These are phyloP conservation scores for Emergomyces orientalis DNA, from an alignment of 2,329 filamentous ascomycete genomes.

Conservation along the genomic window DNA sequence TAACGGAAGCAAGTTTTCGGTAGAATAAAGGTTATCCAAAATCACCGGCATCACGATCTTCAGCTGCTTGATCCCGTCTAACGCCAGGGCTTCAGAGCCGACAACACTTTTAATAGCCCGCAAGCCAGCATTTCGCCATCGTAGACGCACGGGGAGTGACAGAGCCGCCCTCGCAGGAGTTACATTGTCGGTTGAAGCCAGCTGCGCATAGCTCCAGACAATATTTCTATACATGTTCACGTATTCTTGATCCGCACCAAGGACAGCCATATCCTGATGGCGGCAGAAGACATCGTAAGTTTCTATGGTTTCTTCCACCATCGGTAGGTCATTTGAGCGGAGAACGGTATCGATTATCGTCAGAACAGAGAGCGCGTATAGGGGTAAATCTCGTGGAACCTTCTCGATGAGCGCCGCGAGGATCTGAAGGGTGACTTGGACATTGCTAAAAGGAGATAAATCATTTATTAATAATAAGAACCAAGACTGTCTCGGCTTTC, in stretches of 20 bases:
- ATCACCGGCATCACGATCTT: constrained; percentile 73
- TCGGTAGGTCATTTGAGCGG: constrained; percentile 75
- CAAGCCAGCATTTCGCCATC: constrained; percentile 66
- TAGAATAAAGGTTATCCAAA: constrained; percentile 74
- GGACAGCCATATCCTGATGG: constrained; percentile 74
- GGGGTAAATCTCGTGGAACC: constrained; percentile 75
- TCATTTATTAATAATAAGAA: constrained; percentile 1
- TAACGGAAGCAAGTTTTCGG: constrained; percentile 59
- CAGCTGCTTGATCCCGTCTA: constrained; percentile 66
- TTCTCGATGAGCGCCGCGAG: constrained; percentile 88
- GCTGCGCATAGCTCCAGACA: constrained; percentile 66
- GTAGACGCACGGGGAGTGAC: constrained; percentile 65
- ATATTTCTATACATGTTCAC: constrained; percentile 73
- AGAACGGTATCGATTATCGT: constrained; percentile 76
- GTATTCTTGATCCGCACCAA: constrained; percentile 79
- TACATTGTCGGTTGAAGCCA: constrained; percentile 56
- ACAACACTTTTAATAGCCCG: constrained; percentile 74
- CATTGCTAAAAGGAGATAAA: constrained; percentile 53
- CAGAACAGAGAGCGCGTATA: constrained; percentile 78
- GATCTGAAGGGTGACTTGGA: constrained; percentile 91
- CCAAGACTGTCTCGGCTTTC: not conserved
- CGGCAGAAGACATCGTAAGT: constrained; percentile 84
- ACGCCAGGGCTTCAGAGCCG: constrained; percentile 66
- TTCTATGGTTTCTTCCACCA: constrained; percentile 81
- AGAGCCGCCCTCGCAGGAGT: constrained; percentile 42